Percentiles rank a stretch among this genome's conserved stretches.
These are phyloP conservation scores for Alternaria sp. DNA, from an alignment of 2,329 filamentous ascomycete species.

Conservation along the genomic window DNA sequence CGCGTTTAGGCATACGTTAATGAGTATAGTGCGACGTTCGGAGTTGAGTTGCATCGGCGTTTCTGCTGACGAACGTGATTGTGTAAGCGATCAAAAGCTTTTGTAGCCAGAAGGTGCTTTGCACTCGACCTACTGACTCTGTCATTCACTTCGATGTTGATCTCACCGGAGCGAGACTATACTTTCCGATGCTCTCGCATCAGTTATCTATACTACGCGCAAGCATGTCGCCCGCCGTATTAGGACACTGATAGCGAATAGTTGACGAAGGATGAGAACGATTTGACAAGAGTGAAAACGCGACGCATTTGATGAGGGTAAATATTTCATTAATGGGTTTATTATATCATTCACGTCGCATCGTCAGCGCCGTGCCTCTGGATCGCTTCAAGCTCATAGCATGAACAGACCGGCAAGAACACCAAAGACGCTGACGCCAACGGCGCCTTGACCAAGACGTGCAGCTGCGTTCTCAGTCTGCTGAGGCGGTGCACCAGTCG, in stretches of 20 bases:
- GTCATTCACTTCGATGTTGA: not conserved
- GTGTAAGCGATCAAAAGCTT: not conserved
- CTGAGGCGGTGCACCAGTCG: slow-evolving; percentile 12
- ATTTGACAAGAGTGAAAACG: not conserved
- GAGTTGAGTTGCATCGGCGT: not conserved
- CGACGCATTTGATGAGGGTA: not conserved
- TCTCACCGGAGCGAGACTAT: not conserved
- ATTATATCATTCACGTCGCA: not conserved
- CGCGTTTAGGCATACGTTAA: not conserved
- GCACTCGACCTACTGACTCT: not conserved
- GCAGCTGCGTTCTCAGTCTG: slow-evolving; percentile 18
- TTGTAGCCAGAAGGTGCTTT: not conserved
- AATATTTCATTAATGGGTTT: not conserved
- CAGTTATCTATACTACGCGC: too few species aligned
- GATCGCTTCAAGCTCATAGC: slow-evolving; percentile 10
- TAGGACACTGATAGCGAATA: too few species aligned
- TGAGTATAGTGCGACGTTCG: not conserved
- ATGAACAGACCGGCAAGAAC: slow-evolving; percentile 17
- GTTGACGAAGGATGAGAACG: too few species aligned
- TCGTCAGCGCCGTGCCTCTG: not conserved
- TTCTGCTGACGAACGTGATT: not conserved
- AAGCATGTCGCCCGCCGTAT: too few species aligned
- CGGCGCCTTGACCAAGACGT: slow-evolving; percentile 7
- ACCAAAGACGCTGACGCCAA: slow-evolving; percentile 14
- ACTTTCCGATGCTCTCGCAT: not conserved